Evolutionary conservation across 1,284 basidiomycete species (phyloP).

Genomic region (Testicularia cyperi): DNA sequence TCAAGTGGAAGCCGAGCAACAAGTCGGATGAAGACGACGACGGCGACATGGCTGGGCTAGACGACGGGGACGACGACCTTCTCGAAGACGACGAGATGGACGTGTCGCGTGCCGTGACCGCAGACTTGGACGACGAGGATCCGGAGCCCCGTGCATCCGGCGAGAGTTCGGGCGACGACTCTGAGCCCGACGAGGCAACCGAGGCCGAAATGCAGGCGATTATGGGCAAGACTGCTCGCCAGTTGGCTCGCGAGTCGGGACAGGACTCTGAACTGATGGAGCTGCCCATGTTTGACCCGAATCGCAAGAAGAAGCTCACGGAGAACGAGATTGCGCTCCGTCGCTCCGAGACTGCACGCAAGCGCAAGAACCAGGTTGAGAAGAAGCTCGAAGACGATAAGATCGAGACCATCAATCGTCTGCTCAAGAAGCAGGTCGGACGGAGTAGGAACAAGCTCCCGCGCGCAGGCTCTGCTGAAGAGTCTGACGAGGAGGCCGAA

Average conservation of each 20-base stretch:
- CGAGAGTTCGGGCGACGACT: constrained; percentile 1
- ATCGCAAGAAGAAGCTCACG: constrained; percentile 72
- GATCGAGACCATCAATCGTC: constrained; percentile 81
- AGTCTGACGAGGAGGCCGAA: constrained; percentile 22
- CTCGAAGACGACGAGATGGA: constrained; percentile 2
- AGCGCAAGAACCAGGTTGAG: constrained; percentile 79
- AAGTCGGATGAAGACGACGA: constrained; percentile 23
- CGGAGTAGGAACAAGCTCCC: constrained; percentile 42
- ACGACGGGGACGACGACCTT: neutral
- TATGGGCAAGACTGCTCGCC: constrained; percentile 53
- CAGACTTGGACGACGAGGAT: neutral
- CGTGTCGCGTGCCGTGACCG: constrained; percentile 4
- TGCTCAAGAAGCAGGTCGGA: constrained; percentile 72
- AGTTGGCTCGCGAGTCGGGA: constrained; percentile 44
- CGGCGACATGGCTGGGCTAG: constrained; percentile 5
- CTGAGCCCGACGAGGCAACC: constrained; percentile 35
- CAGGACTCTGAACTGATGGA: constrained; percentile 42
- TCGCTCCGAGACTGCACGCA: constrained; percentile 80
- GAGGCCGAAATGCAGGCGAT: constrained; percentile 19
- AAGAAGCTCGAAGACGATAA: constrained; percentile 92
- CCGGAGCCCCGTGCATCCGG: neutral
- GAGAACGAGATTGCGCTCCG: constrained; percentile 78
- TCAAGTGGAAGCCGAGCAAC: constrained; percentile 26
- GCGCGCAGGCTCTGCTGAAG: constrained; percentile 12
- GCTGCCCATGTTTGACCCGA: constrained; percentile 62